These are phyloP conservation scores for Phytophthora hybrid DNA, from an alignment of 352 stramenopile genomes.

Conservation along the genomic window DNA sequence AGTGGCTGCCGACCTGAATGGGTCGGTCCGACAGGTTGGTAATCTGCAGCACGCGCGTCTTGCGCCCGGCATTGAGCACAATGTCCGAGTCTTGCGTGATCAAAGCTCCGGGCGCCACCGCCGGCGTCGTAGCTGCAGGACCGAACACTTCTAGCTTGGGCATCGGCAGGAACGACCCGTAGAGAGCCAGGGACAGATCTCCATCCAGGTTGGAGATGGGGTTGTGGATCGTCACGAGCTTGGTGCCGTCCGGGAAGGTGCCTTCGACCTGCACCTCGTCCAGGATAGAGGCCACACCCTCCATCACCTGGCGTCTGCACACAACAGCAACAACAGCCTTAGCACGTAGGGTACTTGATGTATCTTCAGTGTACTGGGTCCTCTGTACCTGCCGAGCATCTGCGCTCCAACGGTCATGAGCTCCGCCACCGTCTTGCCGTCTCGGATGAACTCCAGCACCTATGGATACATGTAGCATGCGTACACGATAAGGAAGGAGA, in stretches of 20 bases:
- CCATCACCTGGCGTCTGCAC: constrained; percentile 89
- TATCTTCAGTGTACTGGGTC: background rate
- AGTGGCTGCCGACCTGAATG: constrained; percentile 96
- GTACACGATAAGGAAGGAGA: no score
- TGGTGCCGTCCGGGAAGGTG: constrained; percentile 98
- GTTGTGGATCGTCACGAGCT: constrained; percentile 96
- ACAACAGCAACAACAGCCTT: background rate
- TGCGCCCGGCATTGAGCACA: constrained; percentile 85
- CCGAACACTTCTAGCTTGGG: constrained; percentile 82
- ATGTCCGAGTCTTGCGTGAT: constrained; percentile 69
- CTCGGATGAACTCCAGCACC: constrained; percentile 96
- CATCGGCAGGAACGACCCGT: constrained; percentile 95
- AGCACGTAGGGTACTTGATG: background rate
- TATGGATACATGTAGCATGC: constrained; percentile 40
- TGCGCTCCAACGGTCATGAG: constrained; percentile 90
- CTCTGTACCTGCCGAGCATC: constrained; percentile 68
- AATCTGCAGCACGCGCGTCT: constrained; percentile 88
- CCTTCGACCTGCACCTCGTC: constrained; percentile 97
- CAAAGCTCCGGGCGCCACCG: constrained; percentile 63
- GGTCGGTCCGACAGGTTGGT: constrained; percentile 96
- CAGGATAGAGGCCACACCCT: constrained; percentile 91
- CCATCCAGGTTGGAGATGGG: constrained; percentile 92
- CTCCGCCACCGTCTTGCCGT: constrained; percentile 89
- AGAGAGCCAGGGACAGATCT: constrained; percentile 92
- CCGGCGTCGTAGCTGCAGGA: constrained; percentile 20